A percentile compares a stretch with the other conserved stretches of the same genome.
These are phyloP conservation scores for Trichoderma sp. DNA, from an alignment of 2,329 filamentous ascomycete species.

Conservation along the genomic window DNA sequence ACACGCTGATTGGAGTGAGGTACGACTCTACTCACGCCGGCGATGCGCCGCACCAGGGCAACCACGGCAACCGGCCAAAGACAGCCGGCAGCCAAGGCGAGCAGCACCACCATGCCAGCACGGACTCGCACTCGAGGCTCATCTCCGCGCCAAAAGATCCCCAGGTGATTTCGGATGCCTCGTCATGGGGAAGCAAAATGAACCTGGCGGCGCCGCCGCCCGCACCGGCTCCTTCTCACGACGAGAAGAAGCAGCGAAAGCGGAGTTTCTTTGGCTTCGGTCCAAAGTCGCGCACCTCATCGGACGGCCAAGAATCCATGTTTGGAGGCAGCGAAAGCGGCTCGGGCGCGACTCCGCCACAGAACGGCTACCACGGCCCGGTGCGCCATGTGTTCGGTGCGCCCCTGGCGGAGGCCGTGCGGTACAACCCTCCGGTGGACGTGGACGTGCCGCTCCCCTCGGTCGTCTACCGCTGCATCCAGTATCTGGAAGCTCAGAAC, in stretches of 20 bases:
- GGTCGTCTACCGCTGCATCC: conserved; percentile 92
- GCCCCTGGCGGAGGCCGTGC: conserved; percentile 81
- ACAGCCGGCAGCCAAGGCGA: conserved; percentile 41
- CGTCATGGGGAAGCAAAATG: conserved; percentile 84
- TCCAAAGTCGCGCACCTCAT: conserved; percentile 60
- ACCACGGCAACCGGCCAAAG: conserved; percentile 43
- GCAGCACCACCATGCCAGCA: conserved; percentile 38
- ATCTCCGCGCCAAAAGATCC: conserved; percentile 88
- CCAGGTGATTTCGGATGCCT: conserved; percentile 77
- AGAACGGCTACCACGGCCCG: conserved; percentile 53
- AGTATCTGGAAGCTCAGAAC: conserved; percentile 83
- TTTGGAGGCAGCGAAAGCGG: conserved; percentile 54
- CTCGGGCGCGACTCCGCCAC: conserved; percentile 48
- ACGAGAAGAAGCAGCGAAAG: conserved; percentile 83
- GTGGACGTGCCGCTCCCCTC: conserved; percentile 78
- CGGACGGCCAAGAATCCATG: conserved; percentile 60
- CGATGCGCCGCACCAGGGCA: conserved; percentile 49
- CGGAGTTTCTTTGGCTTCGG: conserved; percentile 73
- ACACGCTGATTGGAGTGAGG: conserved; percentile 58
- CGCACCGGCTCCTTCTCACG: conserved; percentile 52
- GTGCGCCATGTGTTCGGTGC: conserved; percentile 80
- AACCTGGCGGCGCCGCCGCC: conserved; percentile 51
- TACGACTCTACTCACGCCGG: conserved; percentile 60
- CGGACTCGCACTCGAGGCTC: conserved; percentile 47
- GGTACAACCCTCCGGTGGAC: conserved; percentile 73